phyloP scores from a whole-genome alignment of 495 filamentous ascomycete species.

The Rhypophila decipiens region DNA sequence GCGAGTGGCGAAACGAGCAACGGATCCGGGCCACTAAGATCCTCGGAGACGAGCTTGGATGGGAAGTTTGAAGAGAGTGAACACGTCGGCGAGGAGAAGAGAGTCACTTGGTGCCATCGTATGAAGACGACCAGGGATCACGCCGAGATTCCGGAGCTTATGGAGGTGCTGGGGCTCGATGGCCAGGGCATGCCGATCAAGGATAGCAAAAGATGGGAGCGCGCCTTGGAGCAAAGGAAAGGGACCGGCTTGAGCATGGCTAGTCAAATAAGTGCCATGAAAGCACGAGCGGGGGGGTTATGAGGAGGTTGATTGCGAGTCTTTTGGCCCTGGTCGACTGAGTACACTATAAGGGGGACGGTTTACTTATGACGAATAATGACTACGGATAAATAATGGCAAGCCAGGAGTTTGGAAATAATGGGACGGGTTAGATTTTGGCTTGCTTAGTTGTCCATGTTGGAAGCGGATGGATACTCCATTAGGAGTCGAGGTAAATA shows the following conservation, averaged over 20 bases:
- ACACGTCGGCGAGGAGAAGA: constrained; percentile 39
- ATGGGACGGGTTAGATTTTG: too few species aligned
- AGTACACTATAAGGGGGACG: background rate
- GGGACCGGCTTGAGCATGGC: constrained; percentile 39
- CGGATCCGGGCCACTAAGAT: too few species aligned
- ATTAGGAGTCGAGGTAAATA: too few species aligned
- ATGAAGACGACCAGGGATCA: constrained; percentile 80
- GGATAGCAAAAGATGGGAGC: constrained; percentile 37
- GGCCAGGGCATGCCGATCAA: constrained; percentile 29
- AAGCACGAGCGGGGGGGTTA: constrained; percentile 5
- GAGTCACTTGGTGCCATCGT: constrained; percentile 72
- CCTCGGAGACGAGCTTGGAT: constrained; percentile 19
- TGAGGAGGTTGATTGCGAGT: too few species aligned
- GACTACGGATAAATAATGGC: too few species aligned
- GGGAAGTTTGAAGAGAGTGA: constrained; percentile 16
- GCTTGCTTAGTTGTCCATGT: too few species aligned
- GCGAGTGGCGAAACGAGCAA: background rate
- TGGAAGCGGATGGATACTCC: too few species aligned
- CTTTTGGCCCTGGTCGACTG: background rate
- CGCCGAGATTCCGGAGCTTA: constrained; percentile 58
- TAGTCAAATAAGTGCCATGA: constrained; percentile 32
- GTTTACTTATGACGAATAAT: too few species aligned
- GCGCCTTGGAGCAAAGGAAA: constrained; percentile 37
- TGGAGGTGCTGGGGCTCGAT: constrained; percentile 55
- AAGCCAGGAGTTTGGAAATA: background rate